Conservation (phyloP, 257 asterid genomes). For the Solanum habrochaites region DNA sequence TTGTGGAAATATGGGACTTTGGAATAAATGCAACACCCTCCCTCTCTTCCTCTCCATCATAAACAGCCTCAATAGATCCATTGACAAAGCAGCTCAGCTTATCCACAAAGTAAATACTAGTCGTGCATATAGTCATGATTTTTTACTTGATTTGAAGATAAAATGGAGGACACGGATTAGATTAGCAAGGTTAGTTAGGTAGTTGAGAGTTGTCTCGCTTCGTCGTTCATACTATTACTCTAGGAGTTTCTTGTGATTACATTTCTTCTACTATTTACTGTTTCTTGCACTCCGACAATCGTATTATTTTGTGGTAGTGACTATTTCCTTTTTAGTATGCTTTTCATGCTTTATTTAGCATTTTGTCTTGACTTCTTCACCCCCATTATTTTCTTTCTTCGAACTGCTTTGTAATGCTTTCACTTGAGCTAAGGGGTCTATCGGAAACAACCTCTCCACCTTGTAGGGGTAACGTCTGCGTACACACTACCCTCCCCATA, state of each 20-base stretch:
- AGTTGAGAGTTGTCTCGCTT: background rate
- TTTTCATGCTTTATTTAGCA: background rate
- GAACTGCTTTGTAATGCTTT: background rate
- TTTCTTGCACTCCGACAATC: background rate
- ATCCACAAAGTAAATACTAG: background rate
- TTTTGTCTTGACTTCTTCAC: background rate
- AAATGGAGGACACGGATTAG: background rate
- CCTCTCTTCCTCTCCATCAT: background rate
- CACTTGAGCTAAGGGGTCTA: background rate
- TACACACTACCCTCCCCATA: background rate
- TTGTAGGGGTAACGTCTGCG: background rate
- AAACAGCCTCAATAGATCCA: background rate
- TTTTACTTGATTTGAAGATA: background rate
- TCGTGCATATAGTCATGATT: too few species aligned
- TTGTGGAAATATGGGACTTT: background rate
- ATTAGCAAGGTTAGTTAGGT: background rate
- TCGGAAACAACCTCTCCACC: background rate
- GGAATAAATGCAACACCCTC: background rate
- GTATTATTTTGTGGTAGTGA: background rate
- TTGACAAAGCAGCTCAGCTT: background rate
- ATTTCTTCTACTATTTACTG: background rate
- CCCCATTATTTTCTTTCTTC: background rate
- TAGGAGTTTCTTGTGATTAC: background rate
- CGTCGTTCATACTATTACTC: background rate
- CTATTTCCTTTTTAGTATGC: background rate